Conservation (phyloP, 768 basidiomycete genomes). For the Calocybe cyanea region DNA sequence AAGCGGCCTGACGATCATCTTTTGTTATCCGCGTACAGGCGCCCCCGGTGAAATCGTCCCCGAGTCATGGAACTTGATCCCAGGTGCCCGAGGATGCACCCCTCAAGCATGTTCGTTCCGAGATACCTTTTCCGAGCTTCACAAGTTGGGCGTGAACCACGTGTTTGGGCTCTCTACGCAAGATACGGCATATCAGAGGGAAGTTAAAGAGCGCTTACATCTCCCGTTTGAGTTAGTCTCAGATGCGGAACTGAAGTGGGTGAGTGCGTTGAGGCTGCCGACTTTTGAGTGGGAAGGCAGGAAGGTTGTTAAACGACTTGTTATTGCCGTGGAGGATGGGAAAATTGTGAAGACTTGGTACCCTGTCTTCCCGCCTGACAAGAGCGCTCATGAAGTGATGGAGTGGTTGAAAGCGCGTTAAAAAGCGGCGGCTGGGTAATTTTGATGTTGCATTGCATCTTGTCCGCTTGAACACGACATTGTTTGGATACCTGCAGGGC, state of each 20-base stretch:
- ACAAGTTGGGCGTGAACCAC: constrained; percentile 15
- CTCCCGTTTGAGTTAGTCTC: constrained; percentile 18
- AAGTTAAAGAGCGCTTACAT: constrained; percentile 19
- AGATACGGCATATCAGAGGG: constrained; percentile 17
- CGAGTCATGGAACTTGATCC: constrained; percentile 19
- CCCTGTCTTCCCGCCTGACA: constrained; percentile 18
- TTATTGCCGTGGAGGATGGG: constrained; percentile 15
- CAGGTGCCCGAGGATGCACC: constrained; percentile 21
- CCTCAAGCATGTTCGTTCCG: constrained; percentile 22
- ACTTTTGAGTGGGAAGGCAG: constrained; percentile 19
- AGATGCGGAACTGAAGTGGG: constrained; percentile 17
- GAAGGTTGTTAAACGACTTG: constrained; percentile 15
- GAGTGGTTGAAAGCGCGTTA: constrained; percentile 17
- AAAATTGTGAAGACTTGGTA: constrained; percentile 18
- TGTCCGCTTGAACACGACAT: no score
- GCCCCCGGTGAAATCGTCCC: constrained; percentile 16
- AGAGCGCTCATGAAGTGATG: constrained; percentile 16
- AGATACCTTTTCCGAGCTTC: constrained; percentile 16
- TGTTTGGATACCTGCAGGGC: no score
- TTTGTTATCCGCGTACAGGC: constrained; percentile 20
- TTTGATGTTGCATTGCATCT: not conserved
- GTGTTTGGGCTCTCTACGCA: constrained; percentile 21
- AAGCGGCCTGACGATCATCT: constrained; percentile 16
- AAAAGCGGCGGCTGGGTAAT: no score
- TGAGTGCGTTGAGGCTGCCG: constrained; percentile 13